A percentile compares a stretch with the other conserved stretches of the same genome.
Conservation (phyloP, 2,329 filamentous ascomycete genomes). For the Pseudomassariella vexata region DNA sequence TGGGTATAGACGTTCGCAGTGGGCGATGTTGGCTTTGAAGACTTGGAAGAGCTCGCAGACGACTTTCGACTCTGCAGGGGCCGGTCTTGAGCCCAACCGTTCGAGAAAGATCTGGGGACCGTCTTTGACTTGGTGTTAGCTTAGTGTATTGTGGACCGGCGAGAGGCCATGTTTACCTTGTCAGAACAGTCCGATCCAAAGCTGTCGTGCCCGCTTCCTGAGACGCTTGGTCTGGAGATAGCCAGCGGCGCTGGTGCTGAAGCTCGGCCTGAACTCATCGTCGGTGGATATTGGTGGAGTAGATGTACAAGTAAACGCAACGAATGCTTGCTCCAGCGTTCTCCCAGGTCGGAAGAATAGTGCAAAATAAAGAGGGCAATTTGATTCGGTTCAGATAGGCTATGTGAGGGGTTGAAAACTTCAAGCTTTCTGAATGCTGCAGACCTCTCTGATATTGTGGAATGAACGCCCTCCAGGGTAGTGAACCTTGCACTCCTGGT, state of each 20-base stretch:
- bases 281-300: conserved; percentile 5
- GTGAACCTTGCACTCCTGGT: conserved; percentile 16
- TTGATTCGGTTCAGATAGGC: too few species aligned
- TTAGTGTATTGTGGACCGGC: background rate
- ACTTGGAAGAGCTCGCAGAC: conserved; percentile 19
- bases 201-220: conserved; percentile 16
- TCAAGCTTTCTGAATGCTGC: conserved; percentile 15
- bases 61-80: conserved; percentile 6
- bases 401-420: conserved; percentile 7
- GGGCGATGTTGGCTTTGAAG: conserved; percentile 27
- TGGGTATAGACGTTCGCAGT: conserved; percentile 47
- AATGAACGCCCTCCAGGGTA: conserved; percentile 21
- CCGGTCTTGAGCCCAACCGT: conserved; percentile 3
- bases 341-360: too few species aligned
- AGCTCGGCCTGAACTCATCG: conserved; percentile 16
- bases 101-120: conserved; percentile 3
- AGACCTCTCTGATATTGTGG: conserved; percentile 8
- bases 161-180: conserved; percentile 2
- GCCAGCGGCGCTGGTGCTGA: conserved; percentile 12
- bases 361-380: too few species aligned
- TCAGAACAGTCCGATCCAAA: conserved; percentile 16
- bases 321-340: too few species aligned
- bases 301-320: background rate
- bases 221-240: conserved; percentile 10
- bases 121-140: background rate